Conservation (phyloP, 1,284 basidiomycete species). For the Moesziomyces globuligerus region DNA sequence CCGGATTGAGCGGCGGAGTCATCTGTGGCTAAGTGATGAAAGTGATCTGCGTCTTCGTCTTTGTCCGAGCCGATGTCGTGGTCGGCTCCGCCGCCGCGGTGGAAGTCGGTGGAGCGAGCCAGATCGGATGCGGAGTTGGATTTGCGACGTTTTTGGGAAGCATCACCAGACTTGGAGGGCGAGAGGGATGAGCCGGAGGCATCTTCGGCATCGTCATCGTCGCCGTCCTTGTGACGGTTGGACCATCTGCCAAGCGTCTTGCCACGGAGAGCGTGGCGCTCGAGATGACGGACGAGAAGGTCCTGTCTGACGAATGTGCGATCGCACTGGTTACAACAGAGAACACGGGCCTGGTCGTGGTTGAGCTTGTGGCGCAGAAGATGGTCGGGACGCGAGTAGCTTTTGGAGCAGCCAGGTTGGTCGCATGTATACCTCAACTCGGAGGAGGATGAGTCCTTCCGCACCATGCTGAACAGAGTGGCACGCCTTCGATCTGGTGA, state of each 20-base stretch:
- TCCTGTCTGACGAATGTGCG: conserved; percentile 59
- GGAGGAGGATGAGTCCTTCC: conserved; percentile 39
- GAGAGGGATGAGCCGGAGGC: conserved; percentile 10
- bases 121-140: conserved; percentile 8
- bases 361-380: conserved; percentile 57
- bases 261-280: conserved; percentile 50
- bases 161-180: conserved; percentile 3
- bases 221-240: conserved; percentile 38
- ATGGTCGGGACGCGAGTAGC: conserved; percentile 55
- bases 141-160: conserved; percentile 20
- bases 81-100: too few relatives aligned
- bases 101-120: conserved; percentile 1
- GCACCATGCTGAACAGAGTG: conserved; percentile 12
- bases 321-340: conserved; percentile 55
- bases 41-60: conserved; percentile 8
- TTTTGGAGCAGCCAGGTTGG: conserved; percentile 50
- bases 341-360: conserved; percentile 48
- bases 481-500: background rate
- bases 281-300: conserved; percentile 52
- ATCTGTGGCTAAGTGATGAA: background rate
- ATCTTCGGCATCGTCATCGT: conserved; percentile 31
- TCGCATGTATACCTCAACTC: conserved; percentile 52
- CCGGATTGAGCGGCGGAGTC: background rate
- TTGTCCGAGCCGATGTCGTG: conserved; percentile 1
- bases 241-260: conserved; percentile 57